These are phyloP conservation scores for Pleurostoma richardsiae DNA, from an alignment of 2,329 filamentous ascomycete species.

Conservation along the genomic window DNA sequence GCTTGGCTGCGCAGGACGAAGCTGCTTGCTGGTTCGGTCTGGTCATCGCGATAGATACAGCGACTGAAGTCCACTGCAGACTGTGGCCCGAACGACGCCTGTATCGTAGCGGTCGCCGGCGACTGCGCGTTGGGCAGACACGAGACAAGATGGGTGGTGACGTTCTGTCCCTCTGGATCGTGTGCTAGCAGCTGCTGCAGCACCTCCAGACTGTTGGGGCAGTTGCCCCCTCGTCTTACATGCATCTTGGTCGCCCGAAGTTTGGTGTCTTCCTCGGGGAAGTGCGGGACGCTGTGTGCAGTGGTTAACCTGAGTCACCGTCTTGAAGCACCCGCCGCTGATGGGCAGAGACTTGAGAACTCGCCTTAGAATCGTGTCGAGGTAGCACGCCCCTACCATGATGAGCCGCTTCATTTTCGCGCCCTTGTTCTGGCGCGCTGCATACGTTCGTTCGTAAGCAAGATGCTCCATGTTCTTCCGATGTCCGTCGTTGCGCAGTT, in stretches of 20 bases:
- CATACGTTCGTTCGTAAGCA: not conserved
- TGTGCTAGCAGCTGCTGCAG: constrained; percentile 56
- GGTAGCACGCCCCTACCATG: constrained; percentile 62
- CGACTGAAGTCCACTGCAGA: constrained; percentile 39
- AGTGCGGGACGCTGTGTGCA: constrained; percentile 53
- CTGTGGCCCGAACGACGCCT: constrained; percentile 43
- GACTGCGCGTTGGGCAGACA: constrained; percentile 50
- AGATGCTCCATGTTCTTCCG: too few species aligned
- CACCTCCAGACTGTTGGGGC: constrained; percentile 67
- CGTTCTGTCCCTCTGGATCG: constrained; percentile 8
- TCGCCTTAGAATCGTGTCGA: constrained; percentile 66
- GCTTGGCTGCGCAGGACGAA: constrained; percentile 61
- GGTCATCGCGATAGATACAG: constrained; percentile 55
- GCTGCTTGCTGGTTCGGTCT: constrained; percentile 57
- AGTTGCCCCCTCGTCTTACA: constrained; percentile 66
- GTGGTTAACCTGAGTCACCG: not conserved
- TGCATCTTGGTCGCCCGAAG: constrained; percentile 56
- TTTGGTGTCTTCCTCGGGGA: constrained; percentile 68
- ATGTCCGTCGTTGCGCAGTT: too few species aligned
- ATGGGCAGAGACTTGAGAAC: constrained; percentile 13
- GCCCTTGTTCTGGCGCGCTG: constrained; percentile 32
- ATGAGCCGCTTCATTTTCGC: constrained; percentile 56
- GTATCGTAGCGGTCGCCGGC: constrained; percentile 44
- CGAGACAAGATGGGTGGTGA: constrained; percentile 39
- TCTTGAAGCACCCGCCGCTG: not conserved